Conservation (phyloP, 345 rosid genomes). For the Hevea brasiliensis region DNA sequence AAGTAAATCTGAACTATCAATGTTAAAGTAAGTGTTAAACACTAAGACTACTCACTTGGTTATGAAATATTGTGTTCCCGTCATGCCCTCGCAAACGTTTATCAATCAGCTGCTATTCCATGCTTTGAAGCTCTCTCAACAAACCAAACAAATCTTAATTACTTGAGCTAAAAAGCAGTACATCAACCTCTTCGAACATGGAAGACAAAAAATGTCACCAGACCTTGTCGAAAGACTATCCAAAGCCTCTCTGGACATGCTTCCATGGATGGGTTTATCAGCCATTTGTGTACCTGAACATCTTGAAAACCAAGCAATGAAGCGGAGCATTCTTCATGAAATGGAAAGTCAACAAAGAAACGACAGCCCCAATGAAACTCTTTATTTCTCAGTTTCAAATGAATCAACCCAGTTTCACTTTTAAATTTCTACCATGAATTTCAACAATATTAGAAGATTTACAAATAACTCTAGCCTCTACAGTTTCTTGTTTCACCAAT, state of each 20-base stretch:
- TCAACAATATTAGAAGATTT: slow-evolving; percentile 31
- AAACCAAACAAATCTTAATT: background rate
- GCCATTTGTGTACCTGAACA: background rate
- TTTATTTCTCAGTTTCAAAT: slow-evolving; percentile 30
- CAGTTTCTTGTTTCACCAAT: slow-evolving; percentile 31
- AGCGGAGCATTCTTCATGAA: slow-evolving; percentile 20
- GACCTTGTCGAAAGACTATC: slow-evolving; percentile 19
- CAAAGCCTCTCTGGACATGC: slow-evolving; percentile 4
- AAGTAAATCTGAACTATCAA: background rate
- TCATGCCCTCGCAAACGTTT: background rate
- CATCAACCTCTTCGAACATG: background rate
- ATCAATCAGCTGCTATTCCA: background rate
- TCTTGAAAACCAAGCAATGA: slow-evolving; percentile 2
- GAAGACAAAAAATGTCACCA: slow-evolving; percentile 9
- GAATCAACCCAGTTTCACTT: slow-evolving; percentile 27
- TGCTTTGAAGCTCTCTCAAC: background rate
- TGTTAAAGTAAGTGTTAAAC: no score
- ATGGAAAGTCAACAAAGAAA: background rate
- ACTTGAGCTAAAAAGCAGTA: background rate
- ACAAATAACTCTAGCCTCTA: slow-evolving; percentile 22
- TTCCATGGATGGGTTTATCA: background rate
- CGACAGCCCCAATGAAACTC: slow-evolving; percentile 19
- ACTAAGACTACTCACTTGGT: background rate
- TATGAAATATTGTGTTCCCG: background rate
- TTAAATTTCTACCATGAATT: slow-evolving; percentile 25